These are phyloP conservation scores for Oryza meyeriana DNA, from an alignment of 176 grass and related monocot species.

Conservation along the genomic window DNA sequence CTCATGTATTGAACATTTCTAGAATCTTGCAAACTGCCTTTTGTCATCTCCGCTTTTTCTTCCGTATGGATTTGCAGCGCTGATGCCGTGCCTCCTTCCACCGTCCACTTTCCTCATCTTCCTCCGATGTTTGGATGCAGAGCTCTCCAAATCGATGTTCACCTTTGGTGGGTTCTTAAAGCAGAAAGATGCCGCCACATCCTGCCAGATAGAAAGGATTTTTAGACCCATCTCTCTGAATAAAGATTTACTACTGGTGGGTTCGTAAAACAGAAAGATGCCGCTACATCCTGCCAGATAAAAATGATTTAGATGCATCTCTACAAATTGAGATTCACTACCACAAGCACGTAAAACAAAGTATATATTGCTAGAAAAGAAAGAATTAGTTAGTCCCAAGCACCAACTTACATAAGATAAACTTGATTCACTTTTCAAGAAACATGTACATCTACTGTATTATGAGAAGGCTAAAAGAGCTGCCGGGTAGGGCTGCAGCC, in stretches of 20 bases:
- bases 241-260: neutral
- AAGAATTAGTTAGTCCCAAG: neutral
- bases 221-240: neutral
- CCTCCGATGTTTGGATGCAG: constrained; percentile 73
- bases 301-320: neutral
- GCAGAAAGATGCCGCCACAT: constrained; percentile 83
- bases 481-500: no score
- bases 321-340: neutral
- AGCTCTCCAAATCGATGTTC: constrained; percentile 77
- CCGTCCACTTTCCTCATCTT: constrained; percentile 71
- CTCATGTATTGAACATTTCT: constrained; percentile 16
- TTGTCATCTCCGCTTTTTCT: constrained; percentile 36
- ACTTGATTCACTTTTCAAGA: neutral
- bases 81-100: constrained; percentile 62
- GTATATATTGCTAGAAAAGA: constrained; percentile 26
- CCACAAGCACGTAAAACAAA: neutral
- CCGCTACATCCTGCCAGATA: constrained; percentile 61
- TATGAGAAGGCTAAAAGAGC: no score
- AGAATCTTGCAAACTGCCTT: constrained; percentile 64
- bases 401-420: neutral
- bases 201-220: constrained; percentile 38
- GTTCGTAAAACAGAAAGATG: neutral
- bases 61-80: constrained; percentile 69
- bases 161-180: constrained; percentile 82
- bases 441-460: no score